These are phyloP conservation scores for Lumnitzera racemosa DNA, from an alignment of 345 rosid genomes.

Conservation along the genomic window DNA sequence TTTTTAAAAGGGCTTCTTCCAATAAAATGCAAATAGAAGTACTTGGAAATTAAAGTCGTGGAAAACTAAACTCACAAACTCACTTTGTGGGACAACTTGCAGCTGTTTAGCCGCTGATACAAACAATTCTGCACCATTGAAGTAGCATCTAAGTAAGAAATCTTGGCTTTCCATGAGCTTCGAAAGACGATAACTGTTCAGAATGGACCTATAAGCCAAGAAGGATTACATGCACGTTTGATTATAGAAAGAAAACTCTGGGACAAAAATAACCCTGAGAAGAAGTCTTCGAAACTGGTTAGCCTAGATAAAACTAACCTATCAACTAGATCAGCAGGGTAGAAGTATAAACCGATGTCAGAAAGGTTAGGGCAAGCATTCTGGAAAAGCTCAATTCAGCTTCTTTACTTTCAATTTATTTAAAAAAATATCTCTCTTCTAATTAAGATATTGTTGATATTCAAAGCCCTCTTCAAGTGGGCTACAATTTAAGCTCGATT, in stretches of 20 bases:
- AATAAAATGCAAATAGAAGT: too few relatives aligned
- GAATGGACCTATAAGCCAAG: conserved; percentile 22
- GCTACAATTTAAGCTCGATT: too few relatives aligned
- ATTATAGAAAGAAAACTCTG: neutral
- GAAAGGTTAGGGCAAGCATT: conserved; percentile 26
- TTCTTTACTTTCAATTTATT: too few relatives aligned
- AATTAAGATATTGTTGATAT: too few relatives aligned
- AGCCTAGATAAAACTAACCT: conserved; percentile 30
- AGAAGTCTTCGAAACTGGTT: neutral
- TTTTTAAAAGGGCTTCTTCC: too few relatives aligned
- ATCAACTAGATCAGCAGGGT: conserved; percentile 31
- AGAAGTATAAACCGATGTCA: conserved; percentile 45
- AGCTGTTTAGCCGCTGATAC: conserved; percentile 53
- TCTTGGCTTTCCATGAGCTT: conserved; percentile 27
- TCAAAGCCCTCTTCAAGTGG: too few relatives aligned
- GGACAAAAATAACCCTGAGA: conserved; percentile 5
- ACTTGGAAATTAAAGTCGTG: too few relatives aligned
- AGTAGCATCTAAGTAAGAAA: conserved; percentile 29
- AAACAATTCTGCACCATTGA: conserved; percentile 44
- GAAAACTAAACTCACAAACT: conserved; percentile 9
- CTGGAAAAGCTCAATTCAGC: conserved; percentile 23
- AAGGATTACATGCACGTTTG: neutral
- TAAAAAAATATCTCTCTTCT: too few relatives aligned
- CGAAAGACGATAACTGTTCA: conserved; percentile 19
- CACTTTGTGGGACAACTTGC: conserved; percentile 37